Conservation (phyloP, 345 rosid genomes). For the Aquilaria malaccensis region DNA sequence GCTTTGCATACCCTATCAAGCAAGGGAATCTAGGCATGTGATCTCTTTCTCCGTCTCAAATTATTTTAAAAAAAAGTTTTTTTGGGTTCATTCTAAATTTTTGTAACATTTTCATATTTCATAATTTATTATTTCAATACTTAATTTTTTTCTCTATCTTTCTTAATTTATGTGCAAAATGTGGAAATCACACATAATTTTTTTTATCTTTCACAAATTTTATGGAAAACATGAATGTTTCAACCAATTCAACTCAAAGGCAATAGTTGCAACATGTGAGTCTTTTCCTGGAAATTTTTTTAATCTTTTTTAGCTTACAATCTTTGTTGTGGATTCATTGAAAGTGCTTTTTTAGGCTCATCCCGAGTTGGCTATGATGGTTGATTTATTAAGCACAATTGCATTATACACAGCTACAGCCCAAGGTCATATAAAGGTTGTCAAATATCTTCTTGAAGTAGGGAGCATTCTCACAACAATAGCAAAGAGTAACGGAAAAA, state of each 20-base stretch:
- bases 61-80: background rate
- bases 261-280: too few relatives aligned
- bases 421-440: slow-evolving; percentile 69
- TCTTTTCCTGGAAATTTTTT: too few relatives aligned
- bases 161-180: too few relatives aligned
- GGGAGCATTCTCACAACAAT: slow-evolving; percentile 75
- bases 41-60: background rate
- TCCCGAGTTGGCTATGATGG: slow-evolving; percentile 80
- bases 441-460: slow-evolving; percentile 40
- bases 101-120: background rate
- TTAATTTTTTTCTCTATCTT: too few relatives aligned
- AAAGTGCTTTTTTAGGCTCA: slow-evolving; percentile 60
- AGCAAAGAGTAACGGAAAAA: slow-evolving; percentile 78
- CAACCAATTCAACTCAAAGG: too few relatives aligned
- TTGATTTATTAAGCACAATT: slow-evolving; percentile 65
- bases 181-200: too few relatives aligned
- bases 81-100: slow-evolving; percentile 1
- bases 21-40: slow-evolving; percentile 71
- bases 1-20: slow-evolving; percentile 83
- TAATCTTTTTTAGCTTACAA: background rate
- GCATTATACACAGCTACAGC: slow-evolving; percentile 78
- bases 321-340: slow-evolving; percentile 44
- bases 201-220: too few relatives aligned
- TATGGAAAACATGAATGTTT: too few relatives aligned
- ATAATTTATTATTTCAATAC: too few relatives aligned